Percentiles rank a stretch among this genome's conserved stretches.
phyloP scores from a whole-genome alignment of 345 rosid species.

The Conringia planisiliqua region DNA sequence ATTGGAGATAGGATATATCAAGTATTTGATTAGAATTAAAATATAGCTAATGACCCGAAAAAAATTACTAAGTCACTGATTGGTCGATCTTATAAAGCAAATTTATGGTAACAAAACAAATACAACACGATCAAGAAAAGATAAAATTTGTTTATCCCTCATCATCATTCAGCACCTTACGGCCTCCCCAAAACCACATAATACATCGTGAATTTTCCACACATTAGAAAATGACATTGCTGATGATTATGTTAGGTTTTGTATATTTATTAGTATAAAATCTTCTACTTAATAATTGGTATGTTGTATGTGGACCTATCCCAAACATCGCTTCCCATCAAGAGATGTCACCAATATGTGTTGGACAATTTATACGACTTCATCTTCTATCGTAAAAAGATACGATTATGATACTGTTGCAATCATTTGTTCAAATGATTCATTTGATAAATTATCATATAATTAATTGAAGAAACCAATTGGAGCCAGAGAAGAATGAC shows the following conservation, averaged over 20 bases:
- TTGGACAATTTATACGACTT: background rate
- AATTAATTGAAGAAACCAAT: background rate
- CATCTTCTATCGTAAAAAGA: background rate
- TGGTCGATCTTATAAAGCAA: background rate
- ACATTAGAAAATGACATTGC: background rate
- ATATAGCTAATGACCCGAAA: background rate
- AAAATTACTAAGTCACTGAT: too few relatives aligned
- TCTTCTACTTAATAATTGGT: background rate
- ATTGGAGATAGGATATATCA: too few relatives aligned
- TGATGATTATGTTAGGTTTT: background rate
- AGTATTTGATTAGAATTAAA: too few relatives aligned
- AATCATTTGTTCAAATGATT: background rate
- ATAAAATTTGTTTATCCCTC: background rate
- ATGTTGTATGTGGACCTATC: background rate
- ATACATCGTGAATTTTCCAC: background rate
- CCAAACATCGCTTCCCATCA: background rate
- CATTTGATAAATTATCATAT: background rate
- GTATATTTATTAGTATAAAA: background rate
- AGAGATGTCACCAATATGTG: background rate
- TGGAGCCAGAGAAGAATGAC: background rate
- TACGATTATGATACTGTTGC: background rate
- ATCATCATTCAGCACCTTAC: too few relatives aligned
- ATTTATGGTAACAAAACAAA: too few relatives aligned
- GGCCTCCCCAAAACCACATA: too few relatives aligned
- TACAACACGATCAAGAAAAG: too few relatives aligned